Conservation (phyloP, 805 yeast species). For the Candida nonsorbophila region DNA sequence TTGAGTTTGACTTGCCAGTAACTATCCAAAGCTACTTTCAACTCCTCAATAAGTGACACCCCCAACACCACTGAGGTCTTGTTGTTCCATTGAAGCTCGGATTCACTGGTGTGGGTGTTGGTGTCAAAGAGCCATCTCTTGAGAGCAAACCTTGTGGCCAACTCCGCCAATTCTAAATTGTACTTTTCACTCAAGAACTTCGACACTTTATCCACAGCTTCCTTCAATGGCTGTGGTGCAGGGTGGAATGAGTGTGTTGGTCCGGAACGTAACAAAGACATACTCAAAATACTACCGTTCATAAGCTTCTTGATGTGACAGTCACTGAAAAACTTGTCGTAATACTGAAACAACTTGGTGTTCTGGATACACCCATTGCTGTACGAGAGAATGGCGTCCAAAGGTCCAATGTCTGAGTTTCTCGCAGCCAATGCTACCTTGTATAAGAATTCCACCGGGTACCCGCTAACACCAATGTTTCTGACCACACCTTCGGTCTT, state of each 20-base stretch:
- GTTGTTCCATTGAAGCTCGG: slow-evolving; percentile 16
- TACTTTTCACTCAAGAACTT: slow-evolving; percentile 25
- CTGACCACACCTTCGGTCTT: slow-evolving; percentile 59
- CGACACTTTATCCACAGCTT: slow-evolving; percentile 45
- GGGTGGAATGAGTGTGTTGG: slow-evolving; percentile 79
- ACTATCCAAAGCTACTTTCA: slow-evolving; percentile 55
- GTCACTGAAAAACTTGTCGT: slow-evolving; percentile 43
- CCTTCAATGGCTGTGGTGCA: slow-evolving; percentile 53
- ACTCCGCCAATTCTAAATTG: slow-evolving; percentile 67
- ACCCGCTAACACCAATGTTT: slow-evolving; percentile 79
- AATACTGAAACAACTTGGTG: slow-evolving; percentile 41
- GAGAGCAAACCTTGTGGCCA: slow-evolving; percentile 75
- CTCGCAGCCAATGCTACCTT: slow-evolving; percentile 41
- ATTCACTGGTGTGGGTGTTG: slow-evolving; percentile 3
- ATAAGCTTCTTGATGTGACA: slow-evolving; percentile 56
- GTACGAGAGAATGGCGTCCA: slow-evolving; percentile 77
- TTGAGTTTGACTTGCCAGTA: slow-evolving; percentile 43
- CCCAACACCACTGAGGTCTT: slow-evolving; percentile 69
- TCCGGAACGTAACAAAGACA: slow-evolving; percentile 74
- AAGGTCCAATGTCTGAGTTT: slow-evolving; percentile 45
- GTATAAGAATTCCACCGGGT: slow-evolving; percentile 69
- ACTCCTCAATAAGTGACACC: slow-evolving; percentile 58
- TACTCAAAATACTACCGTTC: slow-evolving; percentile 82
- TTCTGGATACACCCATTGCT: slow-evolving; percentile 83
- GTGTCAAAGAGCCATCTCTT: slow-evolving; percentile 47